Evolutionary conservation across 805 yeast genomes (phyloP).

Genomic region (Sugiyamaella qingdaonensis): DNA sequence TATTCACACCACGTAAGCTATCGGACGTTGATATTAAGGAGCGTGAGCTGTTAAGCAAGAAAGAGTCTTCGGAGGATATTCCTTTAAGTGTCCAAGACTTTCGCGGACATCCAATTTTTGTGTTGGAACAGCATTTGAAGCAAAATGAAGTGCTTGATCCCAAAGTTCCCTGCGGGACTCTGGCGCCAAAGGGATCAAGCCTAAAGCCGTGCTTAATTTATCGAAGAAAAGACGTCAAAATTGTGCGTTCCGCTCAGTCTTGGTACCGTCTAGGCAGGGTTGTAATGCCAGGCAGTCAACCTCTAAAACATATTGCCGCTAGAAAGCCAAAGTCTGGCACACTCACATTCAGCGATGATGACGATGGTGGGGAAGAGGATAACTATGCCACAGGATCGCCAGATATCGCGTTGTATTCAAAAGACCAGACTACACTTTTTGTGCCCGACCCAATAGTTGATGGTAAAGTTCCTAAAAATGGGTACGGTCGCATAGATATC

Average conservation of each 20-base stretch:
- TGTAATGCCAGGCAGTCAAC: constrained; percentile 64
- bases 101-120: constrained; percentile 81
- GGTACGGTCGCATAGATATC: constrained; percentile 71
- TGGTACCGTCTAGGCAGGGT: constrained; percentile 85
- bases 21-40: constrained; percentile 43
- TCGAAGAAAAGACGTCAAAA: constrained; percentile 58
- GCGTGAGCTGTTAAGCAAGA: constrained; percentile 52
- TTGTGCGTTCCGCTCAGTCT: constrained; percentile 66
- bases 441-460: constrained; percentile 55
- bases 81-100: constrained; percentile 82
- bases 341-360: constrained; percentile 26
- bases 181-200: constrained; percentile 44
- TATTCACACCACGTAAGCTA: constrained; percentile 25
- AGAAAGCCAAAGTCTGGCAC: constrained; percentile 19
- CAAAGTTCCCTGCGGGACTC: constrained; percentile 67
- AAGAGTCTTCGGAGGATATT: constrained; percentile 75
- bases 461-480: constrained; percentile 64
- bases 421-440: constrained; percentile 63
- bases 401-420: constrained; percentile 67
- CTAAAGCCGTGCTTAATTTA: constrained; percentile 43
- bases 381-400: constrained; percentile 63
- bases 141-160: constrained; percentile 71
- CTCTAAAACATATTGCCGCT: constrained; percentile 46
- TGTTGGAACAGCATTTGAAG: constrained; percentile 67
- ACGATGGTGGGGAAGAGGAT: constrained; percentile 42